Evolutionary conservation across 257 asterid genomes (phyloP), one percentile per base, ranked within the genome.

Genomic region (Scutellaria barbata): DNA sequence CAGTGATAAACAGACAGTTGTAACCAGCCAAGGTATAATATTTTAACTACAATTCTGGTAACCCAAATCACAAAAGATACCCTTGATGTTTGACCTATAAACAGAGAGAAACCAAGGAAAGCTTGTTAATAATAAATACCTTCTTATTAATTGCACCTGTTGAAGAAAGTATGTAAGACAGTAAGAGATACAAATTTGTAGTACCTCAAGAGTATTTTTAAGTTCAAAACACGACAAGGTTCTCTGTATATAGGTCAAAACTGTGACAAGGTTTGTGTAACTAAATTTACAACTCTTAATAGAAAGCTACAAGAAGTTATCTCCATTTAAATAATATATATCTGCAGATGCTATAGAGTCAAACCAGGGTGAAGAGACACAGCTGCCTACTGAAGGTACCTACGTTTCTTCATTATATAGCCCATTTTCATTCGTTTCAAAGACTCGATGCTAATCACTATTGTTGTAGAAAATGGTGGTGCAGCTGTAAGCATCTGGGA

Each of bases 401-500:
- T 45, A 11, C 52, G 37, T 45, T 64, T 33, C 8, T 25, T 68
- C 39, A 46, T 42, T 22, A 39, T 33, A 13, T 42, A 10, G 48
- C 71, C 66, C 48, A 30, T 69, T 46, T 64, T 20, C 48, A 43
- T 59, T n/a, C 59, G 33, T 56, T 69, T 42, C 4, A 25, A 66
- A 42, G 4, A 47, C 69, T 54, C 53, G 43, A 52, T n/a, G 12
- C 54, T 70, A 48, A 50, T 71, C 35, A 11, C 25, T 13, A 8
- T 22, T 61, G n/a, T 64, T 60, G 70, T 73, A 87, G 97, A 77
- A 72, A 77, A 58, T 16, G 85, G 65, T 45, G 84, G 79, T 10
- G 79, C 35, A 30, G 3, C 35, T 30, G 4, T 10, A 47, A 58
- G 77, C 64, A 57, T 81, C 47, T 92, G 99, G 99, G 98, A 95